Evolutionary conservation across 164 flowering plant species (phyloP).

Genomic region (Sextonia rubra): DNA sequence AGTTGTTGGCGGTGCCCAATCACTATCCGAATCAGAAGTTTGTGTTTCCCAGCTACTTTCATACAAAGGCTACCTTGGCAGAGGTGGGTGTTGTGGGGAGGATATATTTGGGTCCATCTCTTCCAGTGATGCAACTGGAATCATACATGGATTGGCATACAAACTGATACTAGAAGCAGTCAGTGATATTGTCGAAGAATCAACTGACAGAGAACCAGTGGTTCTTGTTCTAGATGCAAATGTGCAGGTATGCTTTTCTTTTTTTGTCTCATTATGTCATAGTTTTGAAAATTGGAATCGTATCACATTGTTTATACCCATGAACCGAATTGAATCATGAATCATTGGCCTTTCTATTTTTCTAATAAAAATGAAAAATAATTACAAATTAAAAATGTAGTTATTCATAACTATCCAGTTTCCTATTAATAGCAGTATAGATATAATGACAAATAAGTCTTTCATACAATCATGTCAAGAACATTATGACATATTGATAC

Average conservation of each 20-base stretch:
- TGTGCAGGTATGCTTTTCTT: constrained; percentile 52
- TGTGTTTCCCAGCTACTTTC: constrained; percentile 35
- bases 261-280: no score
- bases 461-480: no score
- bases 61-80: constrained; percentile 50
- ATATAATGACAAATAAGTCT: no score
- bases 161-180: constrained; percentile 46
- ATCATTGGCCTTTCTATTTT: no score
- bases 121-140: constrained; percentile 21
- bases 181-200: constrained; percentile 30
- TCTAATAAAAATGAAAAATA: no score
- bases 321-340: no score
- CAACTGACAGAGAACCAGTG: constrained; percentile 45
- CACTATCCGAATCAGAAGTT: constrained; percentile 30
- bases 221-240: constrained; percentile 76
- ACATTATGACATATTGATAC: no score
- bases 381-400: no score
- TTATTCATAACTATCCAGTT: no score
- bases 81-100: constrained; percentile 23
- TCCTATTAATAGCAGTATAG: no score
- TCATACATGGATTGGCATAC: constrained; percentile 21
- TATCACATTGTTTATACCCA: no score
- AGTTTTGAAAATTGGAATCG: no score
- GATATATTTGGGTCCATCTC: constrained; percentile 20
- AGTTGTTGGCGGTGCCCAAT: constrained; percentile 40